Conservation (phyloP, 345 rosid species). For the Linum usitatissimum region DNA sequence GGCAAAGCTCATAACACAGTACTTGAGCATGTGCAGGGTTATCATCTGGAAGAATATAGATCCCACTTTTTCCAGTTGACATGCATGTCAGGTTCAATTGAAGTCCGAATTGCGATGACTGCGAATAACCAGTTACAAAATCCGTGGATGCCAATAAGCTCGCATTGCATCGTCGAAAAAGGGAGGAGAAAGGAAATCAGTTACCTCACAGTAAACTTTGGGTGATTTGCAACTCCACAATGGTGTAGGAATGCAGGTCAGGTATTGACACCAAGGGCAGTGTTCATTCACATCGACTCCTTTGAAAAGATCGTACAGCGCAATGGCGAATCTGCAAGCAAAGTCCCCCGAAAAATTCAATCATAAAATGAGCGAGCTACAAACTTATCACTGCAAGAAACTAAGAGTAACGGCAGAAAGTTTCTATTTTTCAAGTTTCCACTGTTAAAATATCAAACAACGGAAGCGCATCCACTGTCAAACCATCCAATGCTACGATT, state of each 20-base stretch:
- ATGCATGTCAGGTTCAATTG: not conserved
- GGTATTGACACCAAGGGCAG: conserved; percentile 16
- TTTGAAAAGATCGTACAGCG: conserved; percentile 13
- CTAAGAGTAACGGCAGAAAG: too few species aligned
- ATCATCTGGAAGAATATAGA: not conserved
- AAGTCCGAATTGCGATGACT: not conserved
- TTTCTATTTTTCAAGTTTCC: too few species aligned
- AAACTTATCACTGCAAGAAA: too few species aligned
- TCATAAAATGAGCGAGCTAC: too few species aligned
- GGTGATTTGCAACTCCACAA: conserved; percentile 26
- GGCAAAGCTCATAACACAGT: not conserved
- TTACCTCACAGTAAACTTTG: conserved; percentile 54
- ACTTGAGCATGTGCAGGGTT: not conserved
- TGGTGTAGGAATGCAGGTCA: conserved; percentile 15
- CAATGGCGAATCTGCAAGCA: conserved; percentile 18
- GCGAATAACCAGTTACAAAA: not conserved
- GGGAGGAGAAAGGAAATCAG: not conserved
- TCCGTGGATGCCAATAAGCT: not conserved
- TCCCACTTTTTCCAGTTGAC: not conserved
- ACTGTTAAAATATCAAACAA: too few species aligned
- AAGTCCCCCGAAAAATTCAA: not conserved
- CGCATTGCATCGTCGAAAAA: not conserved
- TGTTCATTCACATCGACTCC: conserved; percentile 12
- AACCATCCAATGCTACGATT: too few species aligned
- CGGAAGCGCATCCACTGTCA: too few species aligned